Evolutionary conservation across 805 yeast genomes (phyloP), one percentile per base, ranked within the genome.

Genomic region (Yarrowia phangngaensis): DNA sequence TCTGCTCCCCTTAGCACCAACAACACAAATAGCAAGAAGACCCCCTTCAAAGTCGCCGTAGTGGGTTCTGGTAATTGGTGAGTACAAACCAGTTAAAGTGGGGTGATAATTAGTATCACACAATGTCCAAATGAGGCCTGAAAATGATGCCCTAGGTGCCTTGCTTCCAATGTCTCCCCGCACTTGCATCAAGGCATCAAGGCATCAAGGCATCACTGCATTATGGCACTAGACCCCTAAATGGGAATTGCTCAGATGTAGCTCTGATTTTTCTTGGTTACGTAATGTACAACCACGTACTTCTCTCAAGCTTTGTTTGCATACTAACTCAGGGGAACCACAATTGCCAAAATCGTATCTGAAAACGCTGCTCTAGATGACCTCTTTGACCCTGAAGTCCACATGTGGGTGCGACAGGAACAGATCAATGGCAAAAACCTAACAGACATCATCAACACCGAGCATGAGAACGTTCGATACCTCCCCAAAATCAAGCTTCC

Each of bases 361-460:
- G 97, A 92, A 68, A 89, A 88, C 66, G 73, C 89, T 14, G 77
- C 76, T 54, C 76, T 86, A 67, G 81, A 89, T 29, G 73, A 78
- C 28, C 69, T 85, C 60, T 92, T 92, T 66, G 74, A 78, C 52
- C 70, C 69, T 53, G 70, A 76, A 50, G 97, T 92, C 30, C 80
- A 82, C 60, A 89, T 92, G 97, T 92, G 98, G 98, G 98, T 92
- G 11, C 86, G 75, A 59, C 90, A 92, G 68, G 98, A 92, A 69
- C 63, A 75, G 54, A 60, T 71, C 50, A 73, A 85, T 49, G 97
- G 94, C 57, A 66, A 72, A 60, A 84, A 83, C 55, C 72, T 92
- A 60, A 88, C 97, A 20, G 92, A 86, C 56, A 88, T 88, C 63
- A 90, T 92, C 67, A 92, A 92, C 73, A 73, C 79, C 30, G 70